Evolutionary conservation across 2,329 filamentous ascomycete genomes (phyloP), one percentile per base, ranked within the genome.

Genomic region (Pseudogymnoascus sp.): DNA sequence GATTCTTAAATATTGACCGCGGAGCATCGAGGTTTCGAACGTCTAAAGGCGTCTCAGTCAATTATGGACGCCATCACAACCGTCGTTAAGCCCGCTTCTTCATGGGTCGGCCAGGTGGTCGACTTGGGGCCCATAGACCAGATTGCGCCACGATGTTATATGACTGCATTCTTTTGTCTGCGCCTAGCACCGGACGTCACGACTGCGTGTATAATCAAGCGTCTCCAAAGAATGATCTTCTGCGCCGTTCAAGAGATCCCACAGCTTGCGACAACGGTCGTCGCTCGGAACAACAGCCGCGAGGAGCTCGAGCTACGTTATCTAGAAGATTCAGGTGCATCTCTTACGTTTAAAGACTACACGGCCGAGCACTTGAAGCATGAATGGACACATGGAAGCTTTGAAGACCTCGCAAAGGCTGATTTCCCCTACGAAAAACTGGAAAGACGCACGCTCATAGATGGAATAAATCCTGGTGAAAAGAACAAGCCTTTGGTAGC

Each of bases 341-440:
- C 14, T 37, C 60, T 61, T 61, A 37, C 34, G 19, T 61, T 37
- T 25, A 61, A 61, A 41, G 60, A 61, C 14, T 61, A 61, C n/a
- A 41, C 34, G 3, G 14, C 60, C 19, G 34, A 37, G 19, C 34
- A 61, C 7, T 61, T 61, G 16, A 61, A 41, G 31, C 34, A 61
- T 2, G 34, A 37, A 31, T 61, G 60, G 60, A 37, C 34, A 61
- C 37, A 41, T 61, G 60, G 60, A 41, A 61, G 34, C 19, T 61
- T 61, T 61, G 60, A 61, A 39, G 60, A 61, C 19, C 37, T 61
- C 19, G 60, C 13, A 28, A n/a, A 61, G 60, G 60, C 19, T 10
- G 5, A 61, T 37, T 61, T 61, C 10, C 60, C 60, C 2, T 61
- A 37, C 13, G 23, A 41, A 37, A 61, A 61, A 28, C 19, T 61